Conservation (phyloP, 768 basidiomycete genomes). For the Tephrocybe sp. region DNA sequence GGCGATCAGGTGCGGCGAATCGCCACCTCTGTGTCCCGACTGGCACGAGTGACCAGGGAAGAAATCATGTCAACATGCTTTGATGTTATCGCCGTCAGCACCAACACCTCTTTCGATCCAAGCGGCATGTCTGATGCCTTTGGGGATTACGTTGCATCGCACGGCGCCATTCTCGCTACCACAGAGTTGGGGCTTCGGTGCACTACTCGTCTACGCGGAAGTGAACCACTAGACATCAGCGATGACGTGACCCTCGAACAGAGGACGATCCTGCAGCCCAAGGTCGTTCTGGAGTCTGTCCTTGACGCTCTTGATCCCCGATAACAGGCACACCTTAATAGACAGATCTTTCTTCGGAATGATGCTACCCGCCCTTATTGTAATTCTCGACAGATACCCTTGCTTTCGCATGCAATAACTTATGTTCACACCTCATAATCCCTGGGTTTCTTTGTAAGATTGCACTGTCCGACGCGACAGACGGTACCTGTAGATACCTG, state of each 20-base stretch:
- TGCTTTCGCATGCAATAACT: neutral
- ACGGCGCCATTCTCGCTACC: constrained; percentile 59
- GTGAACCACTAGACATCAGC: constrained; percentile 21
- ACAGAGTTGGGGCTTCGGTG: constrained; percentile 74
- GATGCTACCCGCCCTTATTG: neutral
- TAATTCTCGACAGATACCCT: neutral
- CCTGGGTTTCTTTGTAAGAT: neutral
- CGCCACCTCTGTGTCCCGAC: constrained; percentile 58
- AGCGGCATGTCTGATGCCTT: constrained; percentile 43
- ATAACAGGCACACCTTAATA: constrained; percentile 5
- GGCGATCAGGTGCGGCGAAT: constrained; percentile 65
- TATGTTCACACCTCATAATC: neutral
- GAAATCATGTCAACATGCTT: constrained; percentile 80
- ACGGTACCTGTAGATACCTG: too few relatives aligned
- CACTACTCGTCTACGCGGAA: constrained; percentile 45
- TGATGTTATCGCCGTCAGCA: constrained; percentile 64
- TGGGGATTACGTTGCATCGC: constrained; percentile 53
- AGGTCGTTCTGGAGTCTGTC: constrained; percentile 76
- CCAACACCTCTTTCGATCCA: constrained; percentile 47
- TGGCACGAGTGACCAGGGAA: constrained; percentile 66
- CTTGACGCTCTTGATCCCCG: constrained; percentile 40
- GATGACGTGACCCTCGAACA: constrained; percentile 50
- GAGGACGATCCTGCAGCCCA: constrained; percentile 66
- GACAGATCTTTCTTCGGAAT: too few relatives aligned
- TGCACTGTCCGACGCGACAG: too few relatives aligned